Base-by-base conservation (phyloP, 768 basidiomycete genomes). In the Amanita jacksonii region DNA sequence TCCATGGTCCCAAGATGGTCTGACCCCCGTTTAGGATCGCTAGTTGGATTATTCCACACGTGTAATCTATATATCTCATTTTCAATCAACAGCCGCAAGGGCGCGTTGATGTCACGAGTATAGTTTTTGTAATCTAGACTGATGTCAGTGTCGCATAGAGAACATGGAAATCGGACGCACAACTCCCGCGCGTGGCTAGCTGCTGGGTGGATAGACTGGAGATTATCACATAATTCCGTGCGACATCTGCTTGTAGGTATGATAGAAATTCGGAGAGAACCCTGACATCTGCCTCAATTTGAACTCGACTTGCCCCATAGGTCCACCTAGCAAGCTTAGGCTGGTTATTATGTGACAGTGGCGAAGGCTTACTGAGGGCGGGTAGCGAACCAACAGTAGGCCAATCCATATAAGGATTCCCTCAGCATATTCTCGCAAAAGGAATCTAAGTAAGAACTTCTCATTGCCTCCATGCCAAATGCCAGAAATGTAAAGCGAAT, bases 341-440 rank as follows among this genome's bases (percentile, higher is more conserved):
- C 32, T 19, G 42, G 22, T 50, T 31, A 34, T 39, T 27, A 33
- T n/a, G 19, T 41, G 37, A 30, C 13, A 24, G 22, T 20, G 33
- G 41, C 30, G 24, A 3, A 28, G 12, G 54, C 88, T 62, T 60
- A 96, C 93, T 91, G 90, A 7, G 92, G 85, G n/a, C 85, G 75
- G 38, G 83, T 76, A n/a, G 83, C 67, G 63, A 98, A 99, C 96
- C 94, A 98, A 3, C 81, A 75, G 52, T 89, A 88, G 2, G 90
- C 91, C 1, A 81, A 75, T 4, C 64, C 61, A 60, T 91, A 99
- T 5, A 99, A 65, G 39, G 68, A 69, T 51, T 87, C 77, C 32
- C 96, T 76, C 24, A 91, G 63, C 16, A 71, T 55, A 52, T 79
- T 72, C 61, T 98, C 93, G 44, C 87, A 84, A 48, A 78, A 78